Evolutionary conservation across 345 rosid genomes (phyloP), one percentile per base, ranked within the genome.

Genomic region (Clarkia xantiana): DNA sequence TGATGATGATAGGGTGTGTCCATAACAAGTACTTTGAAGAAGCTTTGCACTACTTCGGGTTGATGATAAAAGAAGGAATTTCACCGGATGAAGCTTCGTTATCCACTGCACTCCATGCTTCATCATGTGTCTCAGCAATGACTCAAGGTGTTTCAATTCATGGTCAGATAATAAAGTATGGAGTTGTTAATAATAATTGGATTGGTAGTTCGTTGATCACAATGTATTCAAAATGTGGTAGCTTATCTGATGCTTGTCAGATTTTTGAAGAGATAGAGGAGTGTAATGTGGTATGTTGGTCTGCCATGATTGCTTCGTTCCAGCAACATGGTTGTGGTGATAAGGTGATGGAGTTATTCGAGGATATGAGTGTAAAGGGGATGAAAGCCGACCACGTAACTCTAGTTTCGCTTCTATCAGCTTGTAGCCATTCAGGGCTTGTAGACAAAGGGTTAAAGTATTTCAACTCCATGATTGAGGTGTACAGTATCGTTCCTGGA

Each of bases 161-260:
- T 46, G 53, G 45, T 52, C 80, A 57, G 51, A 59, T 68, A n/a
- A 55, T 71, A 22, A 71, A 68, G 52, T 34, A 58, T 34, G 77
- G 77, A 44, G 54, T 66, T 50, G 40, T 16, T 14, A 68, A 29
- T 6, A 58, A 61, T 54, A 40, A 36, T 17, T 55, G 57, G 40
- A 53, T 75, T 18, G 43, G 59, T 4, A 59, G 66, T 56, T 69
- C 71, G n/a, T 51, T 71, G 59, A 68, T 75, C 54, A 71, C 66
- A 34, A 74, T 69, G 77, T 66, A 75, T 51, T 63, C 77, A 2
- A 75, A 75, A 56, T 63, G 80, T 44, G 72, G 74, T 41, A 53
- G 59, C 61, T 20, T 66, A 47, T 12, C 12, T 44, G 61, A 71
- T 13, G 70, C 77, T 52, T 22, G 9, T 51, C 22, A 3, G 11